Base-by-base conservation (phyloP, 305 asterid species). In the Fraxinus sp. region DNA sequence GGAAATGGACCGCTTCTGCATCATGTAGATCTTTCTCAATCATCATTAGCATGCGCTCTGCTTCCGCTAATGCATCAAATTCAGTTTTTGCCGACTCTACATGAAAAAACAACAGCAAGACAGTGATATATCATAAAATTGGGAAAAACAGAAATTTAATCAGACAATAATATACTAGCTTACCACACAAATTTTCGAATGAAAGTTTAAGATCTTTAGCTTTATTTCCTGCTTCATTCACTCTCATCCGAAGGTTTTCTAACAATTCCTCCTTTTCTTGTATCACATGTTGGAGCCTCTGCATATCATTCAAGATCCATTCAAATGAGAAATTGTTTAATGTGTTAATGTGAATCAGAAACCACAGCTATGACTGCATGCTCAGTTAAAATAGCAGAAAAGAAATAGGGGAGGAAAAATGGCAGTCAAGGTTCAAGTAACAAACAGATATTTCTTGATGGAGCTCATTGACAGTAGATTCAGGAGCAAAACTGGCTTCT, bases 1-100 rank as follows among this genome's bases (percentile, higher is more conserved):
- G 73, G 80, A 79, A 78, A 37, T 70, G 78, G 73, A 95, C 99
- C 91, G 16, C 44, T 84, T 91, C 92, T 0, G 93, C 97, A 73
- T 76, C 89, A 70, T 80, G 84, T 62, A 90, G 78, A 74, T 91
- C 92, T 75, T 76, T 84, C 88, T 92, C 94, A 76, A 92, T 87
- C 78, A 22, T 73, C 90, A 86, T 83, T 76, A 94, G 84, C 85
- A 92, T 93, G 20, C 78, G 70, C 84, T 93, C 98, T 74, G 98
- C 97, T 86, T 87, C 88, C 36, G 84, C 92, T 83, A 92, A 87
- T 77, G 94, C 93, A 62, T 92, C 92, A 77, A 89, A 79, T 59
- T 93, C 98, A 62, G 83, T 88, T 85, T 88, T 89, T 74, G 94
- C 92, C 3, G 97, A 94, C 80, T 88, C 99, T 95, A 84, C 81